Evolutionary conservation across 2,329 filamentous ascomycete genomes (phyloP).

Genomic region (Colletotrichum graminicola): DNA sequence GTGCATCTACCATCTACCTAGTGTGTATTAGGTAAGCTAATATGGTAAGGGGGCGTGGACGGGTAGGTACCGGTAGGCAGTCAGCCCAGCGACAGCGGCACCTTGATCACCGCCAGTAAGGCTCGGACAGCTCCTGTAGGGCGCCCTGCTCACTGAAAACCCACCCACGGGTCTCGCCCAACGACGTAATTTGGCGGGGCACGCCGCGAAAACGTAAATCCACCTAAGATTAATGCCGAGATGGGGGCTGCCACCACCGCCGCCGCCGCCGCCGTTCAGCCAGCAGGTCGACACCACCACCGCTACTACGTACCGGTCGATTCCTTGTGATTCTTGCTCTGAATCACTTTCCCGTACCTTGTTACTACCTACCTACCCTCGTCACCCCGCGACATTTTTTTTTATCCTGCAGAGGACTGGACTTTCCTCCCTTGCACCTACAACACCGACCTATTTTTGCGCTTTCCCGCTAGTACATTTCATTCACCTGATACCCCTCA

Average conservation of each 20-base stretch:
- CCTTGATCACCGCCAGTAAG: conserved; percentile 9
- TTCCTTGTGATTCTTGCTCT: conserved; percentile 22
- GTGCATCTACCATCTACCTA: background rate
- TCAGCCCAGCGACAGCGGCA: background rate
- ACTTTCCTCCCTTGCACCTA: background rate
- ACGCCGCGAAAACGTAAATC: conserved; percentile 43
- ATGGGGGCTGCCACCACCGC: background rate
- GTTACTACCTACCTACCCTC: conserved; percentile 12
- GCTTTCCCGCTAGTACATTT: background rate
- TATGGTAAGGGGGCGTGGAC: no score
- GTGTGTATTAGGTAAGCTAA: no score
- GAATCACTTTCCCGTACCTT: conserved; percentile 16
- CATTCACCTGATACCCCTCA: conserved; percentile 22
- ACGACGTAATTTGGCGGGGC: conserved; percentile 45
- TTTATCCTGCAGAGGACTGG: background rate
- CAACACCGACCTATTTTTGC: background rate
- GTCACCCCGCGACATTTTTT: conserved; percentile 11
- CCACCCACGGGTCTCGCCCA: conserved; percentile 8
- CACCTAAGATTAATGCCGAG: conserved; percentile 13
- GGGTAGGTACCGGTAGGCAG: background rate
- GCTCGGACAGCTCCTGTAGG: background rate
- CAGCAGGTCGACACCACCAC: background rate
- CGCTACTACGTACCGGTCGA: background rate
- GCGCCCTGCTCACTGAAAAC: conserved; percentile 11
- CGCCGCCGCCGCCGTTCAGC: background rate